phyloP scores from a whole-genome alignment of 108 stramenopile species.

The Fistulifera pelliculosa region DNA sequence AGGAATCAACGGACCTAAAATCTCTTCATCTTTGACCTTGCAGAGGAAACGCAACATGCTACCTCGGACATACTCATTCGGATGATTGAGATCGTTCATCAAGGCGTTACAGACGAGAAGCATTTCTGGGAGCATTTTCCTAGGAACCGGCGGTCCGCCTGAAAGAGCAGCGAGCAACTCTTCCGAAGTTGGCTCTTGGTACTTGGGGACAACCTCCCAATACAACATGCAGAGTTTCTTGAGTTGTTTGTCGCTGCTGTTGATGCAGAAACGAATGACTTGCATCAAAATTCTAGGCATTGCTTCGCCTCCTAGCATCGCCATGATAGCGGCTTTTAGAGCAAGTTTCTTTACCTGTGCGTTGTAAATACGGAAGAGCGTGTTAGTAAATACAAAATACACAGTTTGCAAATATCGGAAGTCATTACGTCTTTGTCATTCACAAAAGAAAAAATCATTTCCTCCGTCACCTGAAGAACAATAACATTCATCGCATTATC shows the following conservation, averaged over 20 bases:
- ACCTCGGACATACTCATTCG: slow-evolving; percentile 98
- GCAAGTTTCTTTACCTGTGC: slow-evolving; percentile 82
- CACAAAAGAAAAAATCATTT: too few relatives aligned
- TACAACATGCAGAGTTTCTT: slow-evolving; percentile 98
- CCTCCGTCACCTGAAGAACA: too few relatives aligned
- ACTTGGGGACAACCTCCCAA: slow-evolving; percentile 98
- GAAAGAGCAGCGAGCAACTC: slow-evolving; percentile 58
- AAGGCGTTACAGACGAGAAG: slow-evolving; percentile 98
- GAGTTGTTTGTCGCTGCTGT: slow-evolving; percentile 94
- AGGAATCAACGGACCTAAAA: slow-evolving; percentile 94
- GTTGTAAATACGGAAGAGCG: too few relatives aligned
- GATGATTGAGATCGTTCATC: slow-evolving; percentile 97
- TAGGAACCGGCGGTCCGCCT: slow-evolving; percentile 55
- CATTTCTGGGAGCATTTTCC: slow-evolving; percentile 97
- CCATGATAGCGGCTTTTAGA: slow-evolving; percentile 95
- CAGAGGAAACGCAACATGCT: slow-evolving; percentile 98
- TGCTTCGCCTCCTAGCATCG: slow-evolving; percentile 93
- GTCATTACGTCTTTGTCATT: too few relatives aligned
- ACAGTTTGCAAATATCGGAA: too few relatives aligned
- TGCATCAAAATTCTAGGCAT: slow-evolving; percentile 98
- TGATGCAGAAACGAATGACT: slow-evolving; percentile 98
- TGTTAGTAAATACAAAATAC: too few relatives aligned
- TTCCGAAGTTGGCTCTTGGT: slow-evolving; percentile 76
- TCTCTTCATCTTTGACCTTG: slow-evolving; percentile 96
- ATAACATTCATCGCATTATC: too few relatives aligned